Evolutionary conservation across 2,329 filamentous ascomycete species (phyloP).

Genomic region (Thielaviopsis euricoi): DNA sequence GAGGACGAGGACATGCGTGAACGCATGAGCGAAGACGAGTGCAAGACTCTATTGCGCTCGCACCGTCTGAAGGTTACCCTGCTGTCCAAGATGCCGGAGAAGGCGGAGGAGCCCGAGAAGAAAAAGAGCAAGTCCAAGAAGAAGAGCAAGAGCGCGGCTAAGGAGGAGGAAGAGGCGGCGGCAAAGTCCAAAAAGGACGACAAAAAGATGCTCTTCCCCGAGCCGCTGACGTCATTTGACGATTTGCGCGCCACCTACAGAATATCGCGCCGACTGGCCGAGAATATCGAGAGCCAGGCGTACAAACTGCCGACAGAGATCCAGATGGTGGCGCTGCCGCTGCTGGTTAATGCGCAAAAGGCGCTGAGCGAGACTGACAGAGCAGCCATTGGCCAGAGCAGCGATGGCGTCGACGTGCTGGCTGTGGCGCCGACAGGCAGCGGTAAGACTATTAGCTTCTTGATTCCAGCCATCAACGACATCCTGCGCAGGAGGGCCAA

Average conservation of each 20-base stretch:
- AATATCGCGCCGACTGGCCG: slow-evolving; percentile 55
- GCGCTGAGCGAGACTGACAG: slow-evolving; percentile 23
- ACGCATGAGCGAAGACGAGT: slow-evolving; percentile 47
- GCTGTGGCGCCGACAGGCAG: slow-evolving; percentile 89
- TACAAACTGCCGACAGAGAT: slow-evolving; percentile 86
- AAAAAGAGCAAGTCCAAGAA: slow-evolving; percentile 32
- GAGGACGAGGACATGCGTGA: slow-evolving; percentile 15
- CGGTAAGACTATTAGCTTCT: slow-evolving; percentile 86
- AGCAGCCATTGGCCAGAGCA: slow-evolving; percentile 13
- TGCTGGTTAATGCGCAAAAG: slow-evolving; percentile 46
- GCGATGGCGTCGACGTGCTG: slow-evolving; percentile 44
- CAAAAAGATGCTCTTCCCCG: slow-evolving; percentile 54
- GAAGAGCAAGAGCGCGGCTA: slow-evolving; percentile 29
- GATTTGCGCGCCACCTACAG: slow-evolving; percentile 55
- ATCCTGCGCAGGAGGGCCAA: slow-evolving; percentile 43
- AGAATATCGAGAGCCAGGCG: slow-evolving; percentile 70
- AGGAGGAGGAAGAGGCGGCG: slow-evolving; percentile 17
- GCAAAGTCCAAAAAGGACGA: slow-evolving; percentile 27
- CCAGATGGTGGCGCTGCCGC: slow-evolving; percentile 69
- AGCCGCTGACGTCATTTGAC: slow-evolving; percentile 61
- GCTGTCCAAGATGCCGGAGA: slow-evolving; percentile 29
- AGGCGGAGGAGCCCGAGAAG: slow-evolving; percentile 29
- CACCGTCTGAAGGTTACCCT: slow-evolving; percentile 77
- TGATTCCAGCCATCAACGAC: slow-evolving; percentile 71
- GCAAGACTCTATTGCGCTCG: slow-evolving; percentile 55